Base-by-base conservation (phyloP, 2,329 filamentous ascomycete species). In the Hypoxylon rubiginosum region DNA sequence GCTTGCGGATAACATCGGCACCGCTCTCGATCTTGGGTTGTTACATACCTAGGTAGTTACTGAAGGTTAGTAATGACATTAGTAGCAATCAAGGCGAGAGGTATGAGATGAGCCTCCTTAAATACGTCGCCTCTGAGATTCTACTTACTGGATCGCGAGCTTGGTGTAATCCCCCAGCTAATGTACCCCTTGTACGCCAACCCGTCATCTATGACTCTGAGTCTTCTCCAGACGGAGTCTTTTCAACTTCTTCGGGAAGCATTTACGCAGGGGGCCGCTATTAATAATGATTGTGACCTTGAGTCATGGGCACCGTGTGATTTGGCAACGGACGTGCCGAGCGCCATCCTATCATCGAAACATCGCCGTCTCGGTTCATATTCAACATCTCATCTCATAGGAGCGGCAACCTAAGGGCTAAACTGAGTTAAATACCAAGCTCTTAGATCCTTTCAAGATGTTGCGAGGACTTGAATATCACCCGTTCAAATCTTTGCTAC, bases 221-320 rank as follows among this genome's bases (percentile, higher is more conserved):
- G 21, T 28, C 21, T 13, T 13, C 19, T 24, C 10, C 21, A 3
- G 21, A 48, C 21, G 46, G 13, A 46, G 15, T 10, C 34, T 48
- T 58, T 36, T 26, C 39, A 17, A n/a, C 13, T 51, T 28, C 41
- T 49, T 26, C 64, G 57, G 57, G 61, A 64, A 60, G 53, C 39
- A 3, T 51, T 41, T 49, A 72, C 66, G 69, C 71, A 73, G 66
- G 62, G 51, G 72, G 62, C 72, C 72, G 65, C 54, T 28, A 5
- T 32, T 59, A 17, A 63, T 41, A 32, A 41, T n/a, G 13, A 39
- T 48, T 56, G 28, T 19, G 3, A 43, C 30, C 34, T 45, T 11
- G n/a, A 57, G 46, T 57, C 59, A 39, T 30, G 24, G 52, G 28
- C 34, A 52, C 32, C 11, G 41, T 28, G 34, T 28, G 26, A n/a